phyloP scores from a whole-genome alignment of 1,284 basidiomycete genomes.

The Pseudozyma tsukubaensis region DNA sequence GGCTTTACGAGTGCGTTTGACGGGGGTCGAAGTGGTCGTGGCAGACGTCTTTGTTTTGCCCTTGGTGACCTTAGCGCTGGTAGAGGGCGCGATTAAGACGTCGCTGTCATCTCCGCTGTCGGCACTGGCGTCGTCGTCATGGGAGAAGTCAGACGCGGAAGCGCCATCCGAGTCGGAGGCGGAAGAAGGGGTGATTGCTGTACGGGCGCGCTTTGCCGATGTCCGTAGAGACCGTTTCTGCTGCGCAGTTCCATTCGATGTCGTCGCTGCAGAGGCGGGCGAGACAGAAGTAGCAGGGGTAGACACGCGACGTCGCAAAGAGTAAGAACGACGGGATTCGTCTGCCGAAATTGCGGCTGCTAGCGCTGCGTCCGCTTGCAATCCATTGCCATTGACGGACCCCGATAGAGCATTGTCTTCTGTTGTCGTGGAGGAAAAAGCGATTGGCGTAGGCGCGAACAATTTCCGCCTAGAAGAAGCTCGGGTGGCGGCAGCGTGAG shows the following conservation, averaged over 20 bases:
- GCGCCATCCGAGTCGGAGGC: slow-evolving; percentile 15
- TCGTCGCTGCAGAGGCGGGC: neutral
- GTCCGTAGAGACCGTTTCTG: slow-evolving; percentile 9
- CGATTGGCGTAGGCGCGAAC: slow-evolving; percentile 39
- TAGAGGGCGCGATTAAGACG: slow-evolving; percentile 5
- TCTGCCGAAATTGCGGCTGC: slow-evolving; percentile 22
- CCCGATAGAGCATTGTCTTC: too few relatives aligned
- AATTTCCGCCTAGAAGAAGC: slow-evolving; percentile 34
- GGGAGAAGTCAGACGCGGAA: slow-evolving; percentile 23
- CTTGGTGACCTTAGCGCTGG: slow-evolving; percentile 1
- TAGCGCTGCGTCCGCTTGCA: slow-evolving; percentile 18
- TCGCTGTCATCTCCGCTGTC: slow-evolving; percentile 27
- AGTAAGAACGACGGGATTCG: slow-evolving; percentile 29
- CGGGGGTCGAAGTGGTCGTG: neutral
- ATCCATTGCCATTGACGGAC: neutral
- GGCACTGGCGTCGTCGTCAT: neutral
- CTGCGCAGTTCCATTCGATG: neutral
- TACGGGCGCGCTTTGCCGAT: slow-evolving; percentile 12
- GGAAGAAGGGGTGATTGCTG: slow-evolving; percentile 4
- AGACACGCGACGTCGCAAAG: slow-evolving; percentile 15
- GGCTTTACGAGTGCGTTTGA: slow-evolving; percentile 13
- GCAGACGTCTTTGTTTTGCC: slow-evolving; percentile 1
- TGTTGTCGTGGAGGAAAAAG: neutral
- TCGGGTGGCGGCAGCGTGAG: neutral
- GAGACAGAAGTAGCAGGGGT: neutral